These are phyloP conservation scores for Lentinula edodes DNA, from an alignment of 768 basidiomycete species.

Conservation along the genomic window DNA sequence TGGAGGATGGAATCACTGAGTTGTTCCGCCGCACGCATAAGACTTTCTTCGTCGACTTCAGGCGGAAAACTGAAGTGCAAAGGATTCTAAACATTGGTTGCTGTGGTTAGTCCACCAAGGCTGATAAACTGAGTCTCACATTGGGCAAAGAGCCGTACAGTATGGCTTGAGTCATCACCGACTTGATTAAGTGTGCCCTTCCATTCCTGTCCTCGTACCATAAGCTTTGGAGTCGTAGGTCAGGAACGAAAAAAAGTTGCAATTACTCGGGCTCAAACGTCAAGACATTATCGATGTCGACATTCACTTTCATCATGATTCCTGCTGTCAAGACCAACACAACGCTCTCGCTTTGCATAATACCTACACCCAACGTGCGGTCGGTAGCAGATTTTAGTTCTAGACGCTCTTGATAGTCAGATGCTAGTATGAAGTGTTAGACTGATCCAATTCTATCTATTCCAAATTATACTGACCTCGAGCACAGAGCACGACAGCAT, in stretches of 20 bases:
- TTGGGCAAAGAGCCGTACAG: constrained; percentile 66
- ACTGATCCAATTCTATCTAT: background rate
- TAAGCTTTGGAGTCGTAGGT: background rate
- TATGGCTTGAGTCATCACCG: constrained; percentile 80
- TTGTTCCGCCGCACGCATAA: constrained; percentile 77
- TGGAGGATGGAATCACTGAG: constrained; percentile 65
- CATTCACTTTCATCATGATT: constrained; percentile 59
- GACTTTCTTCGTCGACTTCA: constrained; percentile 68
- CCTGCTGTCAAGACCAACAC: constrained; percentile 61
- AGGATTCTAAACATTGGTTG: constrained; percentile 48
- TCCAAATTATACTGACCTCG: constrained; percentile 37
- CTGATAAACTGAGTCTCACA: constrained; percentile 25
- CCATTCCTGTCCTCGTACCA: constrained; percentile 30
- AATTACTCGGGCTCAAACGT: constrained; percentile 62
- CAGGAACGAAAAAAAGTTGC: background rate
- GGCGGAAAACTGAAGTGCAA: constrained; percentile 78
- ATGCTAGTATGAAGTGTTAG: constrained; percentile 36
- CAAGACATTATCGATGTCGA: constrained; percentile 58
- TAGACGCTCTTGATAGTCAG: constrained; percentile 65
- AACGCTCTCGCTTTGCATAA: constrained; percentile 41
- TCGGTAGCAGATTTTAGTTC: constrained; percentile 65
- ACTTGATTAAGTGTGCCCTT: constrained; percentile 63
- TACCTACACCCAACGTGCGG: constrained; percentile 66
- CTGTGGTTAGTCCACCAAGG: background rate
- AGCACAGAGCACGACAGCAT: constrained; percentile 68